phyloP scores from a whole-genome alignment of 2,329 filamentous ascomycete genomes.

The Aciculosporium take region DNA sequence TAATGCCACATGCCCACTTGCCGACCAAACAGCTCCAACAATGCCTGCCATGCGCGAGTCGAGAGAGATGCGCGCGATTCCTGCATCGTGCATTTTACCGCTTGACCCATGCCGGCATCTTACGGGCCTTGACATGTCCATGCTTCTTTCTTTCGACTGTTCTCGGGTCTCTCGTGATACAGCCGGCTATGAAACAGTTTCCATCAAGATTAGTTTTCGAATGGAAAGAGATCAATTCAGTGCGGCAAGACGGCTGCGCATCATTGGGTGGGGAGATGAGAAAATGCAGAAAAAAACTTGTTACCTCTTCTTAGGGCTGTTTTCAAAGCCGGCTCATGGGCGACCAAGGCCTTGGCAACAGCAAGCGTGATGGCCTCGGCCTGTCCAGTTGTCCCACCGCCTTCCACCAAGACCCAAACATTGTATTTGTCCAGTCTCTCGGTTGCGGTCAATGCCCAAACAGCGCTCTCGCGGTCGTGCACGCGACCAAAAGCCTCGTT shows the following conservation, averaged over 20 bases:
- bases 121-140: slow-evolving; percentile 89
- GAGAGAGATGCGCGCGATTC: background rate
- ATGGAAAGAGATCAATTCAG: too few species aligned
- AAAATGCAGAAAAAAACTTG: slow-evolving; percentile 16
- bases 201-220: background rate
- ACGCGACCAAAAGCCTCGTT: slow-evolving; percentile 69
- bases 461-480: slow-evolving; percentile 85
- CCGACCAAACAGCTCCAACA: background rate
- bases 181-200: slow-evolving; percentile 52
- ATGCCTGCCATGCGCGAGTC: background rate
- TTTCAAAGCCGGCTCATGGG: slow-evolving; percentile 88
- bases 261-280: background rate
- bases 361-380: slow-evolving; percentile 88
- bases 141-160: slow-evolving; percentile 97
- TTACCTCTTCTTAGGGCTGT: slow-evolving; percentile 75
- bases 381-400: slow-evolving; percentile 87
- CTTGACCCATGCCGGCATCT: slow-evolving; percentile 98
- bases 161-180: slow-evolving; percentile 79
- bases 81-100: slow-evolving; percentile 24
- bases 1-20: background rate
- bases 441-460: slow-evolving; percentile 80
- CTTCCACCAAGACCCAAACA: slow-evolving; percentile 70
- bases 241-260: too few species aligned
- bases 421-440: slow-evolving; percentile 91
- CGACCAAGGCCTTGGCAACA: slow-evolving; percentile 71